Evolutionary conservation across 225 moss, liverwort and hornwort species (phyloP), one percentile per base, ranked within the genome.

Genomic region (Bryoerythrophyllum caledonicum): DNA sequence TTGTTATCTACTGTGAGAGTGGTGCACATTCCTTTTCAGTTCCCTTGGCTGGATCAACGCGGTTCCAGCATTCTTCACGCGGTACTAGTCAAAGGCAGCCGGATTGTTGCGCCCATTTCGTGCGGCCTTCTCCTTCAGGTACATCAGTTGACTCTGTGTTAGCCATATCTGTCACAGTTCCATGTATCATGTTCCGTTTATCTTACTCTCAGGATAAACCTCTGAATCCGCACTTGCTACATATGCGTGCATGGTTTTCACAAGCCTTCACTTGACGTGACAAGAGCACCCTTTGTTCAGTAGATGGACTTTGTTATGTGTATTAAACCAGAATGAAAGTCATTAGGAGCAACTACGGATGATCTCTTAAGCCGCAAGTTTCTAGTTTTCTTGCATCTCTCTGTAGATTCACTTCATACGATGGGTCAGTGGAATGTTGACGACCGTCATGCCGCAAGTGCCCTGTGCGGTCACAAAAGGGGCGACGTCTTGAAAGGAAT

Each of bases 121-220:
- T 48, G 72, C 25, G 49, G 58, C 15, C 59, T 78, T 78, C 72
- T 58, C 72, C 27, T 59, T 27, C 49, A 49, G 49, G 58, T 65
- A 11, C 26, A 13, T 14, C 17, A 19, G 16, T 72, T 72, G 8
- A 8, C 35, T 25, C 14, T 40, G n/a, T 62, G 27, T 2, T 26
- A 41, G 34, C 34, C 34, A 28, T 7, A 15, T 6, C n/a, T 52
- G 26, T 16, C 27, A 40, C 15, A 10, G 46, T 10, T 24, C 4
- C 27, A 28, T 24, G 30, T 7, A 41, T 23, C 11, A 5, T 32
- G 68, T 28, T 41, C 4, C 6, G 10, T 25, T 10, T 49, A 15
- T 46, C 17, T 15, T 26, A 44, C 8, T 46, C 46, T 5, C 5
- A 11, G 67, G 0, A 48, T 27, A 19, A 5, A 49, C 15, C 13